Evolutionary conservation across 1,284 basidiomycete species (phyloP), one percentile per base, ranked within the genome.

Genomic region (Cutaneotrichosporon sp.): DNA sequence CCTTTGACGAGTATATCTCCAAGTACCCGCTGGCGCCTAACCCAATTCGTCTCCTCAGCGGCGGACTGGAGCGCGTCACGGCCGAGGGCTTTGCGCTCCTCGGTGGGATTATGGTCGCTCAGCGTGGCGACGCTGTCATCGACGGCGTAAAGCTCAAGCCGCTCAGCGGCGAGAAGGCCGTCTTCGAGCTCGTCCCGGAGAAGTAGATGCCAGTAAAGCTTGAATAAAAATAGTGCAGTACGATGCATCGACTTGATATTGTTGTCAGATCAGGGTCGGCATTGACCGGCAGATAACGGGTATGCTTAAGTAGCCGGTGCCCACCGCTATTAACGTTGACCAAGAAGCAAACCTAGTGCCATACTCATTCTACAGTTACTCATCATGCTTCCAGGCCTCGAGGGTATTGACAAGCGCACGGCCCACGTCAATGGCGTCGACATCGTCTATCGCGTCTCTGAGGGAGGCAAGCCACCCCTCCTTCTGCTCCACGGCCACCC

Each of bases 401-500:
- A 53, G 14, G 31, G 51, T 18, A 14, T 53, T 18, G 51, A 53
- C 13, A 53, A 53, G 30, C 51, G 31, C 51, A n/a, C 14, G 5
- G 51, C 51, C 14, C 51, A 53, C 51, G 51, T 53, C 31, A 53
- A 53, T 30, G 51, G 51, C 30, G 51, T 53, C 30, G 51, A 53
- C 51, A 53, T 53, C 31, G 51, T 18, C 18, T 53, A 53, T 30
- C 30, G 51, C 16, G 30, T 18, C 51, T n/a, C 51, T 9, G 14
- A 30, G 4, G 18, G 13, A 7, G 30, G 26, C 9, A 53, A 53
- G 18, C 51, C 51, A 4, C 51, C 51, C 9, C 63, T 81, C 7
- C 61, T 81, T 36, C 64, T 81, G 26, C 63, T 81, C 2, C 80
- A 81, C 64, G 80, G 80, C 2, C 76, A 79, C 66, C 80, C 80